phyloP scores from a whole-genome alignment of 352 stramenopile genomes.

The Lagenidium giganteum region DNA sequence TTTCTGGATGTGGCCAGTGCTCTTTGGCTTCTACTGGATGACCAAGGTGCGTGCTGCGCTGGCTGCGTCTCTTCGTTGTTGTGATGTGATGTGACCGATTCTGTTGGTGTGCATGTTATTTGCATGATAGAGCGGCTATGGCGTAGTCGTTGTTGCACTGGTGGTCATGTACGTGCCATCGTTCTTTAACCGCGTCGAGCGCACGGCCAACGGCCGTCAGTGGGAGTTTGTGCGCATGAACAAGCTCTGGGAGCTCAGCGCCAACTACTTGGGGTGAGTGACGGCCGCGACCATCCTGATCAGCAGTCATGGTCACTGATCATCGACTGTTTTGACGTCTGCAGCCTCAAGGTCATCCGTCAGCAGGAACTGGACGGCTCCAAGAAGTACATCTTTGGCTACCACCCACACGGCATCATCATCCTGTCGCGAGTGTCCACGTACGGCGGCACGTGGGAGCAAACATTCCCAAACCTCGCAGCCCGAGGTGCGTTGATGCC shows the following conservation, averaged over 20 bases:
- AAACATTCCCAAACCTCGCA: conserved; percentile 52
- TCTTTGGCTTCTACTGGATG: conserved; percentile 60
- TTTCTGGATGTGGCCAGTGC: conserved; percentile 42
- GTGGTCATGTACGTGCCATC: conserved; percentile 56
- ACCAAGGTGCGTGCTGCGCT: conserved; percentile 21
- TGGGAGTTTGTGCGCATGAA: conserved; percentile 44
- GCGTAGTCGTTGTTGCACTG: conserved; percentile 40
- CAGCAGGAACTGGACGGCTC: conserved; percentile 50
- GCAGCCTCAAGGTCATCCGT: conserved; percentile 52
- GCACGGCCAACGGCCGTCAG: conserved; percentile 39
- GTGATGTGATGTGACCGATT: neutral
- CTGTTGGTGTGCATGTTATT: neutral
- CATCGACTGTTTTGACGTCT: no score
- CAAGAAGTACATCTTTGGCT: conserved; percentile 76
- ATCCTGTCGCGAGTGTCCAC: conserved; percentile 64
- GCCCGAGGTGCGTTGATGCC: conserved; percentile 34
- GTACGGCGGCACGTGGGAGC: conserved; percentile 67
- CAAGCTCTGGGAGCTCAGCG: conserved; percentile 42
- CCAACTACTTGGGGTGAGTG: conserved; percentile 39
- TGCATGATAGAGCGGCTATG: conserved; percentile 46
- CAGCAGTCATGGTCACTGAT: conserved; percentile 1
- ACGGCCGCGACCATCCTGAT: neutral
- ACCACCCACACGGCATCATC: conserved; percentile 73
- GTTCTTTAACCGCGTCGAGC: conserved; percentile 53
- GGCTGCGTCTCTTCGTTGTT: neutral